These are phyloP conservation scores for Camellia japonica DNA, from an alignment of 148 eudicot species.

Conservation along the genomic window DNA sequence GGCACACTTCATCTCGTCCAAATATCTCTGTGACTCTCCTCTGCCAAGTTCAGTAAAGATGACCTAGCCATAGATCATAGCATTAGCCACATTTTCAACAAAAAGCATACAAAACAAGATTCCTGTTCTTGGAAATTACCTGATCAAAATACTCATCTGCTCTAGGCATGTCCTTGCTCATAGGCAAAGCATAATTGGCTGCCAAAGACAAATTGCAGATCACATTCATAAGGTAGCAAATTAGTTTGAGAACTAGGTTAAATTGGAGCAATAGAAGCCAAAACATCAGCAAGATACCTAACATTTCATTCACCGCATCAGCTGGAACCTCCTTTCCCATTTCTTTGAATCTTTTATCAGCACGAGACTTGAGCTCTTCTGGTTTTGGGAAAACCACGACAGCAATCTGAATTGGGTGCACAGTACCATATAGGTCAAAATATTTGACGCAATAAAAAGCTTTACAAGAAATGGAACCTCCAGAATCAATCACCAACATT, in stretches of 20 bases:
- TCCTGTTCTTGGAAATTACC: conserved; percentile 27
- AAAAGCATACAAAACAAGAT: not conserved
- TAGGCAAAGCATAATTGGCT: conserved; percentile 64
- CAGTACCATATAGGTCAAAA: conserved; percentile 7
- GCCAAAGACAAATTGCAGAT: conserved; percentile 16
- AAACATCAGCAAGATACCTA: conserved; percentile 36
- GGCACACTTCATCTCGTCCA: conserved; percentile 48
- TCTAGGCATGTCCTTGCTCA: conserved; percentile 54
- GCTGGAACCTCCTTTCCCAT: conserved; percentile 66
- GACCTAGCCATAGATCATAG: conserved; percentile 30
- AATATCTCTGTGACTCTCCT: conserved; percentile 38
- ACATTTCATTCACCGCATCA: conserved; percentile 54
- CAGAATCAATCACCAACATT: not conserved
- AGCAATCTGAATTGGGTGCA: conserved; percentile 42
- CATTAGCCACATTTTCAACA: conserved; percentile 6
- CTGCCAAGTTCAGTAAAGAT: conserved; percentile 44
- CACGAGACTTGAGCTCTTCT: conserved; percentile 49
- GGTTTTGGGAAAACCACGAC: conserved; percentile 57
- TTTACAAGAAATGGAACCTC: not conserved
- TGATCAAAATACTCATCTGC: conserved; percentile 66
- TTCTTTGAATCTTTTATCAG: conserved; percentile 47
- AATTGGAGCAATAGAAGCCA: not conserved
- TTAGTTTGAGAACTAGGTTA: not conserved
- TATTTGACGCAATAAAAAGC: not conserved
- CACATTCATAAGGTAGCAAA: not conserved